Percentiles rank a stretch among this genome's conserved stretches.
Evolutionary conservation across 805 yeast species (phyloP).

Genomic region (Scheffersomyces coipomensis): DNA sequence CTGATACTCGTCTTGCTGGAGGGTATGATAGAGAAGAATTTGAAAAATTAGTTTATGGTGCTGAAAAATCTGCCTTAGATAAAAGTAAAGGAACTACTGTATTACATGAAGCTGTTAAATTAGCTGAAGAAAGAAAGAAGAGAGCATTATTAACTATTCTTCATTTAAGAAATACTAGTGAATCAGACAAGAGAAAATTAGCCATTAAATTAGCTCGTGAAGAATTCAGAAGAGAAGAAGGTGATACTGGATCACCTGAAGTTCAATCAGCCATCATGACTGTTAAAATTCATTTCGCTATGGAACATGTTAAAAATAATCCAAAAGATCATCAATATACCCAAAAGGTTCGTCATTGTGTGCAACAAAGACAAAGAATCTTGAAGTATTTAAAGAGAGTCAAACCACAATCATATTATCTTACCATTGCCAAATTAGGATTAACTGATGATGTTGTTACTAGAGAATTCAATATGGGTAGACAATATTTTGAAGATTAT

Average conservation of each 20-base stretch:
- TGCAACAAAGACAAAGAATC: slow-evolving; percentile 84
- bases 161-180: slow-evolving; percentile 67
- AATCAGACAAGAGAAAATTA: slow-evolving; percentile 53
- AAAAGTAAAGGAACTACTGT: slow-evolving; percentile 28
- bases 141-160: slow-evolving; percentile 71
- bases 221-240: slow-evolving; percentile 81
- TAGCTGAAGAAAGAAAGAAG: slow-evolving; percentile 53
- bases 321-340: slow-evolving; percentile 73
- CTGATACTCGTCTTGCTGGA: slow-evolving; percentile 53
- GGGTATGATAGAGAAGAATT: slow-evolving; percentile 63
- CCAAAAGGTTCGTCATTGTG: slow-evolving; percentile 73
- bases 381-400: slow-evolving; percentile 79
- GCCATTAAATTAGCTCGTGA: slow-evolving; percentile 64
- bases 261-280: slow-evolving; percentile 94
- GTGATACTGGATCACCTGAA: slow-evolving; percentile 94
- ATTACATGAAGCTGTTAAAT: slow-evolving; percentile 23
- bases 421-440: slow-evolving; percentile 86
- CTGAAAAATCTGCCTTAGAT: slow-evolving; percentile 58
- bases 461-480: slow-evolving; percentile 79
- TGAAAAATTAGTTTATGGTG: slow-evolving; percentile 75
- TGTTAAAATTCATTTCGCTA: slow-evolving; percentile 72
- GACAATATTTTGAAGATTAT: slow-evolving; percentile 74
- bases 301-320: slow-evolving; percentile 64
- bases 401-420: slow-evolving; percentile 78
- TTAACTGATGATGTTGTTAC: slow-evolving; percentile 75